These are phyloP conservation scores for Candida khao-thaluensis DNA, from an alignment of 805 yeast genomes.

Conservation along the genomic window DNA sequence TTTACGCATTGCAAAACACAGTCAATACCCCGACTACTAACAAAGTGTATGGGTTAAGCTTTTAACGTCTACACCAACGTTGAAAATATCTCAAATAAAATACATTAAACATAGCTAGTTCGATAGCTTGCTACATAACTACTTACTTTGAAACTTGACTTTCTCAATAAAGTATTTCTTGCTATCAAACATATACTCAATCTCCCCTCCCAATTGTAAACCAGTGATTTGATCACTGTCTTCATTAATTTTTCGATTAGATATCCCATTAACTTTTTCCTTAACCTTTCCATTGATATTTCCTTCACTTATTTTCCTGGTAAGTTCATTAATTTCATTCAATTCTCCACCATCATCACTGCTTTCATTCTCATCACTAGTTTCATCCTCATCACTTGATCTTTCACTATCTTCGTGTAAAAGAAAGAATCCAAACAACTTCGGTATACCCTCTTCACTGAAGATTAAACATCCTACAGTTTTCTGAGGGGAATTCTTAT, in stretches of 20 bases:
- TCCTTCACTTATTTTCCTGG: neutral
- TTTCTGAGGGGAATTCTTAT: neutral
- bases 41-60: neutral
- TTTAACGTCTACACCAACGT: neutral
- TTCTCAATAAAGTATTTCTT: constrained; percentile 3
- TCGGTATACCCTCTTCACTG: constrained; percentile 2
- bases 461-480: constrained; percentile 1
- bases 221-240: neutral
- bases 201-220: constrained; percentile 3
- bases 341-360: constrained; percentile 2
- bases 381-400: neutral
- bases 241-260: neutral
- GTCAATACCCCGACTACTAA: neutral
- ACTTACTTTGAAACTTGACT: constrained; percentile 1
- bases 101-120: neutral
- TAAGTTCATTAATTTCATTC: constrained; percentile 1
- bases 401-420: constrained; percentile 1
- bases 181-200: constrained; percentile 3
- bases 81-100: constrained; percentile 1
- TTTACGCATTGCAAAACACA: neutral
- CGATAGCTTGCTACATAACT: constrained; percentile 3
- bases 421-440: constrained; percentile 2
- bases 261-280: no score
- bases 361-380: neutral
- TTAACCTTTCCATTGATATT: neutral